Evolutionary conservation across 2,329 filamentous ascomycete genomes (phyloP).

Genomic region (Nectriaceae sp.): DNA sequence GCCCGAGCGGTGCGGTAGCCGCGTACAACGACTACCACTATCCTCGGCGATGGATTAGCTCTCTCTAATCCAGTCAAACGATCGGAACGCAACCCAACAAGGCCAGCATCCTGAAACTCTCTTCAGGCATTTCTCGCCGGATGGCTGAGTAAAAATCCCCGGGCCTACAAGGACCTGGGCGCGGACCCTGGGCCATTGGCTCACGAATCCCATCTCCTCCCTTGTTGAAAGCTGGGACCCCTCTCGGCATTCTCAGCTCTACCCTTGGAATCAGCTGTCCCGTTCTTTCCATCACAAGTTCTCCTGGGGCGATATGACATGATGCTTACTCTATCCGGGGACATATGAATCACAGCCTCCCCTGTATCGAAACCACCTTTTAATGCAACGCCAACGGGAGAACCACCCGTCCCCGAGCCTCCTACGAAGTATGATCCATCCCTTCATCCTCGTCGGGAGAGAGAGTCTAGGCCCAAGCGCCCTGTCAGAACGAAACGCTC

Average conservation of each 20-base stretch:
- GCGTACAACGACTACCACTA: neutral
- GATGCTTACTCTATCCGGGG: neutral
- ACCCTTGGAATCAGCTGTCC: neutral
- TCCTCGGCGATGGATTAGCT: neutral
- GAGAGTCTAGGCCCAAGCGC: slow-evolving; percentile 28
- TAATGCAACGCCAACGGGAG: neutral
- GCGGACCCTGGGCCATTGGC: neutral
- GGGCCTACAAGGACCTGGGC: neutral
- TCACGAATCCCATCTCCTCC: neutral
- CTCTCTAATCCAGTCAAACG: neutral
- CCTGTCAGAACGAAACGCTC: slow-evolving; percentile 26
- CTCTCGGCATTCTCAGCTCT: neutral
- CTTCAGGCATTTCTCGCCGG: neutral
- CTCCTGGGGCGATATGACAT: neutral
- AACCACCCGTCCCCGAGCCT: neutral
- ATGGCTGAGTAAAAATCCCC: neutral
- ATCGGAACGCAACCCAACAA: neutral
- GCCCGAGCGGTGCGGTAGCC: neutral
- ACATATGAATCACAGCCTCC: neutral
- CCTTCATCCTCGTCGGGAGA: neutral
- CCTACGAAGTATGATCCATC: neutral
- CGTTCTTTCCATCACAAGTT: neutral
- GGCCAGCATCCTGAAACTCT: neutral
- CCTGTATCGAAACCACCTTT: neutral
- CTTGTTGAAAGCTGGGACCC: neutral